phyloP scores from a whole-genome alignment of 192 early-diverging fungal genomes.

The Backusella australiensis region DNA sequence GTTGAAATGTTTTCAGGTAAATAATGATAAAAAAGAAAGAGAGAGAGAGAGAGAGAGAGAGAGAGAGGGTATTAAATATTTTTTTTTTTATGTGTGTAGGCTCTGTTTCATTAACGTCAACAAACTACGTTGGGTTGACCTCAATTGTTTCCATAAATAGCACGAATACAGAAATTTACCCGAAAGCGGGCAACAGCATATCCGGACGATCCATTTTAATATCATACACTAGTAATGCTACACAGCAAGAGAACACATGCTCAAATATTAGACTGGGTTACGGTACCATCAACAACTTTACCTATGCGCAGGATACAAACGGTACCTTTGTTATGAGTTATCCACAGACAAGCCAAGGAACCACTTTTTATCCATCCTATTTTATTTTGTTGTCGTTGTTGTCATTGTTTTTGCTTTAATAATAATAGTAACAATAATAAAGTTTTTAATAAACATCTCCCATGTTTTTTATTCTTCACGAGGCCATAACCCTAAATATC shows the following conservation, averaged over 20 bases:
- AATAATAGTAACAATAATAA: neutral
- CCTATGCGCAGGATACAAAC: constrained; percentile 5
- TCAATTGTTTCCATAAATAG: constrained; percentile 21
- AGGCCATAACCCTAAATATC: constrained; percentile 5
- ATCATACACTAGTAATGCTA: constrained; percentile 8
- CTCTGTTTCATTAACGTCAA: neutral
- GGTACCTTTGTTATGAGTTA: constrained; percentile 8
- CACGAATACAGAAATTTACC: constrained; percentile 4
- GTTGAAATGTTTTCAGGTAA: constrained; percentile 22
- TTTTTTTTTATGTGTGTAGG: neutral
- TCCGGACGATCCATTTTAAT: constrained; percentile 19
- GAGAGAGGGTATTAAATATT: no score
- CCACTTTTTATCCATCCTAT: neutral
- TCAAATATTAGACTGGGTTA: constrained; percentile 19
- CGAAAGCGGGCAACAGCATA: constrained; percentile 4
- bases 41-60: neutral
- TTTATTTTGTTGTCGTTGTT: neutral
- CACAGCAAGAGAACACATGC: constrained; percentile 11
- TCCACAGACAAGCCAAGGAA: neutral
- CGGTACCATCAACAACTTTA: constrained; percentile 16
- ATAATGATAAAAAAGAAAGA: neutral
- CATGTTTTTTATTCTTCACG: neutral
- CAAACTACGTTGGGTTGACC: neutral
- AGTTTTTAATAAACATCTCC: neutral
- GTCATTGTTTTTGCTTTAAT: neutral